These are phyloP conservation scores for Aspergillus ibericus DNA, from an alignment of 2,329 filamentous ascomycete species.

Conservation along the genomic window DNA sequence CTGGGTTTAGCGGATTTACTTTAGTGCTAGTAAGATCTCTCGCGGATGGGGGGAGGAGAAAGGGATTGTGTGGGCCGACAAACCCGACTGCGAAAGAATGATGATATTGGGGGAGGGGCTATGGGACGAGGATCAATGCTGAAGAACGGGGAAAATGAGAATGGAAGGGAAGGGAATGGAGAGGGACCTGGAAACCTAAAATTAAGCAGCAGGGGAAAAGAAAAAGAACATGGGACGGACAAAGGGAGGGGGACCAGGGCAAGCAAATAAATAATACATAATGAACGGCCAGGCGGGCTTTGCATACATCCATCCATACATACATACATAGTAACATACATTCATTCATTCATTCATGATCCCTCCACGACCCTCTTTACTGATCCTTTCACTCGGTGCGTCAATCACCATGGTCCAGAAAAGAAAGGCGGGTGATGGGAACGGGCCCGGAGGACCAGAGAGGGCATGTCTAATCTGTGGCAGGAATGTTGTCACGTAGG, in stretches of 20 bases:
- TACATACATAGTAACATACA: background rate
- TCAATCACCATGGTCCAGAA: background rate
- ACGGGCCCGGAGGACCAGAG: background rate
- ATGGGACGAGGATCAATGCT: slow-evolving; percentile 1
- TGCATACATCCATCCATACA: background rate
- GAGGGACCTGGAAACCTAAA: slow-evolving; percentile 8
- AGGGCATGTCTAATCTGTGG: slow-evolving; percentile 16
- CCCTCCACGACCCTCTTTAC: background rate
- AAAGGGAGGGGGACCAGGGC: background rate
- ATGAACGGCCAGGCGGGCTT: background rate
- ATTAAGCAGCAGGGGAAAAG: background rate
- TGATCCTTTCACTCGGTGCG: background rate
- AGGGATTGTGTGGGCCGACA: slow-evolving; percentile 5
- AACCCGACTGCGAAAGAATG: slow-evolving; percentile 7
- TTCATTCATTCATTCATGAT: background rate
- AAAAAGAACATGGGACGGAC: slow-evolving; percentile 1
- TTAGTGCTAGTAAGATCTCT: background rate
- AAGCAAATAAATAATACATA: background rate
- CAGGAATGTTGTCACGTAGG: slow-evolving; percentile 27
- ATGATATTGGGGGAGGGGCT: slow-evolving; percentile 5
- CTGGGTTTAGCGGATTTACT: slow-evolving; percentile 2
- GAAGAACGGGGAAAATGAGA: background rate
- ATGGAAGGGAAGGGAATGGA: slow-evolving; percentile 7
- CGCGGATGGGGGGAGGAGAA: background rate
- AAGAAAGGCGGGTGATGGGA: background rate